Percentiles rank a stretch among this genome's conserved stretches.
Evolutionary conservation across 108 stramenopile species (phyloP).

Genomic region (Asterionellopsis glacialis): DNA sequence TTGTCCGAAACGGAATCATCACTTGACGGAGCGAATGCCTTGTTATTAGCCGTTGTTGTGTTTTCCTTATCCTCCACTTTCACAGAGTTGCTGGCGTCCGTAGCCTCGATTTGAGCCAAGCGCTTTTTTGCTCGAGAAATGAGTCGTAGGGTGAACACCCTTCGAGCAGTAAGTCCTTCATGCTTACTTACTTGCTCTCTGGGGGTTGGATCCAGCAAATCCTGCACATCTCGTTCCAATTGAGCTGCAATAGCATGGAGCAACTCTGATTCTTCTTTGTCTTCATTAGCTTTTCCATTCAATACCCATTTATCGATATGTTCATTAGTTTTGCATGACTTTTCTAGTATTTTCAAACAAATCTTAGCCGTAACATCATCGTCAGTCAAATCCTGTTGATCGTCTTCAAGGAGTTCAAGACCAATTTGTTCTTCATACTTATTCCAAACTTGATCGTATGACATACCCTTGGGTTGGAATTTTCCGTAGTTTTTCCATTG

Average conservation of each 20-base stretch:
- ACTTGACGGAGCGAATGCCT: too few species aligned
- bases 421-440: slow-evolving; percentile 83
- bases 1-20: neutral
- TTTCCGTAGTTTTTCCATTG: slow-evolving; percentile 72
- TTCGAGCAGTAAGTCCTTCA: neutral
- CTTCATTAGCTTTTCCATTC: slow-evolving; percentile 6
- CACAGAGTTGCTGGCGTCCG: neutral
- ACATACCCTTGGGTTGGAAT: slow-evolving; percentile 80
- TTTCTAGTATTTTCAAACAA: slow-evolving; percentile 87
- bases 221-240: slow-evolving; percentile 41
- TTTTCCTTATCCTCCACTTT: neutral
- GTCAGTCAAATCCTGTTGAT: slow-evolving; percentile 44
- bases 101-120: neutral
- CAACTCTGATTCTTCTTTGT: slow-evolving; percentile 3
- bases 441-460: slow-evolving; percentile 91
- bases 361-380: slow-evolving; percentile 73
- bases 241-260: slow-evolving; percentile 15
- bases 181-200: neutral
- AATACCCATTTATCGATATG: slow-evolving; percentile 68
- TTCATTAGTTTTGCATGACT: slow-evolving; percentile 82
- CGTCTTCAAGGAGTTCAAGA: slow-evolving; percentile 34
- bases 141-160: neutral
- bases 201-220: slow-evolving; percentile 21
- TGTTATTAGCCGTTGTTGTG: neutral
- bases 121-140: slow-evolving; percentile 6